Percentiles rank a stretch among this genome's conserved stretches.
phyloP scores from a whole-genome alignment of 1,284 basidiomycete species.

The Leccinum subatratum region DNA sequence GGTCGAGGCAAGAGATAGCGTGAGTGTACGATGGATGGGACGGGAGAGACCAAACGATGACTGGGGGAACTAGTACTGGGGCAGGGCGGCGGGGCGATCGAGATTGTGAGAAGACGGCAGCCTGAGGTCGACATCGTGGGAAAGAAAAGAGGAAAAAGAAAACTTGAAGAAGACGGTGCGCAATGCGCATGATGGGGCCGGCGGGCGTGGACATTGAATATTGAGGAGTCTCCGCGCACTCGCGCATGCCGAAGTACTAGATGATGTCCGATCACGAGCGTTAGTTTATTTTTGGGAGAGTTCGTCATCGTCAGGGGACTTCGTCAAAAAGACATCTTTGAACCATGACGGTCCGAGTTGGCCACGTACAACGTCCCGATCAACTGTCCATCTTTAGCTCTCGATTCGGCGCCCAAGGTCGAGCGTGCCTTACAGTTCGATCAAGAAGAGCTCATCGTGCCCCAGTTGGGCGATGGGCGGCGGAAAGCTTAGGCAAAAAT shows the following conservation, averaged over 20 bases:
- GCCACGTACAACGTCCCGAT: slow-evolving; percentile 61
- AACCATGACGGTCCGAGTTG: slow-evolving; percentile 36
- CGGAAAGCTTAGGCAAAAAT: slow-evolving; percentile 43
- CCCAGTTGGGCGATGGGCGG: slow-evolving; percentile 60
- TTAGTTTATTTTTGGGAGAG: slow-evolving; percentile 62
- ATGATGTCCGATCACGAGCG: slow-evolving; percentile 80
- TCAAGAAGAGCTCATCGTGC: slow-evolving; percentile 62
- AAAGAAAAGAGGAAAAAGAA: too few species aligned
- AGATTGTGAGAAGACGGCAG: too few species aligned
- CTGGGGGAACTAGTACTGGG: too few species aligned
- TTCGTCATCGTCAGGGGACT: not conserved
- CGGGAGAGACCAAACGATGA: too few species aligned
- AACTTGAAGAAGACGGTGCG: too few species aligned
- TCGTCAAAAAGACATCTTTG: slow-evolving; percentile 16
- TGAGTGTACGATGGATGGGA: too few species aligned
- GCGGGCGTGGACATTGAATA: too few species aligned
- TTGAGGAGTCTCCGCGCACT: too few species aligned
- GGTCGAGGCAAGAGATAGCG: too few species aligned
- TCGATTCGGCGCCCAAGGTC: slow-evolving; percentile 48
- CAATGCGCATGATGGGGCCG: too few species aligned
- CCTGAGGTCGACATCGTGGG: too few species aligned
- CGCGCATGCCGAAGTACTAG: slow-evolving; percentile 29
- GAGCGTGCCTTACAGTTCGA: slow-evolving; percentile 72
- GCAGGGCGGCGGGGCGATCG: too few species aligned
- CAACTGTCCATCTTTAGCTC: slow-evolving; percentile 50